Evolutionary conservation across 495 filamentous ascomycete genomes (phyloP), one percentile per base, ranked within the genome.

Genomic region (Penicillium bialowiezense): DNA sequence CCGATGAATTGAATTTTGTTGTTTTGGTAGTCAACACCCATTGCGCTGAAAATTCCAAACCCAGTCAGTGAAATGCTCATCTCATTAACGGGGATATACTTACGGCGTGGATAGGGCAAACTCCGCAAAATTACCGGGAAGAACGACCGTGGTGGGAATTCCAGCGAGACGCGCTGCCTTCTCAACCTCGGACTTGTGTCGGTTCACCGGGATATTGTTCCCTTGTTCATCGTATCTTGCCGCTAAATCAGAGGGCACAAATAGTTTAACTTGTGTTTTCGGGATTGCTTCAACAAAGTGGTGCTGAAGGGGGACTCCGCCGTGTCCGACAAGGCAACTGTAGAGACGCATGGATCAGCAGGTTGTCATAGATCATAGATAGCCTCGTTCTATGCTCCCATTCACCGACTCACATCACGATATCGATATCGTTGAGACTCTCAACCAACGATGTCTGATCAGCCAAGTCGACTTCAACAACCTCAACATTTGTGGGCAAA

Each of bases 301-400:
- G 34, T 59, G 35, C 29, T 63, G 50, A 26, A 32, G 28, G 5
- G 13, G 6, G 39, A 50, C 34, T 14, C 51, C 56, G 14, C 48
- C 53, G 15, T 55, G 21, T 13, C 60, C 60, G 21, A 63, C 56
- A 14, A 63, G 53, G 12, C 47, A 63, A 26, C 60, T 63, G 15
- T 10, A 41, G 14, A 18, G 34, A 18, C 15, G n/a, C 9, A 36
- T 36, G 17, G 5, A 18, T 19, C 9, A 15, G 34, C n/a, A 36
- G 9, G 9, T 36, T 36, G 5, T 32, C 29, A 32, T 32, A 12
- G 3, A 32, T 32, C 29, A 32, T 32, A 12, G 3, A 32, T 32
- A 32, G 5, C 29, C 7, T 32, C 12, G 29, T 32, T 32, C 29
- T 12, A 12, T 32, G 29, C 12, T 32, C 29, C 29, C 12, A 32